These are phyloP conservation scores for Mangifera indica DNA, from an alignment of 345 rosid genomes.

Conservation along the genomic window DNA sequence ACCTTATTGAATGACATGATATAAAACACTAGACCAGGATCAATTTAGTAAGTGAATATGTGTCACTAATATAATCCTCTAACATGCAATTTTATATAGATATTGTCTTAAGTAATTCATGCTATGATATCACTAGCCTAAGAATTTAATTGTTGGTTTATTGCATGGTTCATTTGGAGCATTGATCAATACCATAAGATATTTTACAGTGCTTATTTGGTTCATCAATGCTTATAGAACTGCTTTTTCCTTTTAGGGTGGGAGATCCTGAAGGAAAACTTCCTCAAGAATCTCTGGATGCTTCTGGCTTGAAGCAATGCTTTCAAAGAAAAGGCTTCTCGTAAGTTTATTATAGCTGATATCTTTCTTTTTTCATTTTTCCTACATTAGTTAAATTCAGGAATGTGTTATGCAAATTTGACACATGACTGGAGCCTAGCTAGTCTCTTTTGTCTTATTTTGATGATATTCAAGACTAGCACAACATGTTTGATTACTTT, in stretches of 20 bases:
- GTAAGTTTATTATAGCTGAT: conserved; percentile 46
- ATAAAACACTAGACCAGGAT: background rate
- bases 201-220: background rate
- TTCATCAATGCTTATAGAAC: conserved; percentile 1
- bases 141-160: background rate
- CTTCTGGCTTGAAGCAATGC: conserved; percentile 66
- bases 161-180: background rate
- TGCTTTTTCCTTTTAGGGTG: conserved; percentile 39
- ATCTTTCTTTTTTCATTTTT: background rate
- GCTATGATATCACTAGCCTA: too few relatives aligned
- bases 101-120: background rate
- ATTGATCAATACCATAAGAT: background rate
- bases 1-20: background rate
- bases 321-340: conserved; percentile 83
- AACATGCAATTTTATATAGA: background rate
- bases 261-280: conserved; percentile 85
- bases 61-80: background rate
- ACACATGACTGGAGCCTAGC: background rate
- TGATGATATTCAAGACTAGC: background rate
- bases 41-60: background rate
- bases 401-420: background rate
- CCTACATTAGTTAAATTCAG: background rate
- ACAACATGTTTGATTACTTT: background rate
- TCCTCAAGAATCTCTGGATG: conserved; percentile 73
- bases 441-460: background rate